These are phyloP conservation scores for Marasmius sp. DNA, from an alignment of 1,284 basidiomycete genomes.

Conservation along the genomic window DNA sequence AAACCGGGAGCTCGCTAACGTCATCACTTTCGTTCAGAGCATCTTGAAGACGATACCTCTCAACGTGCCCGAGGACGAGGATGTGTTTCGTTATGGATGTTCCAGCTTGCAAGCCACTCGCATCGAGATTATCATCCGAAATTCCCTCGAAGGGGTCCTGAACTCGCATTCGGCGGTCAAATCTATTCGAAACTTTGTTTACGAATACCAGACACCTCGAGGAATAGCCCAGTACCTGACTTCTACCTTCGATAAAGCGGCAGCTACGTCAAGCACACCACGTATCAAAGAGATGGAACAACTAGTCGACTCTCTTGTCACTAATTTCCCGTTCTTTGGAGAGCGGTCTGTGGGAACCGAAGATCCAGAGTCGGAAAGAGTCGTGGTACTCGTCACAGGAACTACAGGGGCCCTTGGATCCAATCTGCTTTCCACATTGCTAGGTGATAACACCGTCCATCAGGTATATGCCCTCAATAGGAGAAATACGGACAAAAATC, in stretches of 20 bases:
- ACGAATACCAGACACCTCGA: neutral
- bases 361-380: neutral
- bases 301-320: no score
- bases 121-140: conserved; percentile 10
- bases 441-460: conserved; percentile 15
- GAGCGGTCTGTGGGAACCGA: neutral
- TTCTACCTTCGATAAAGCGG: neutral
- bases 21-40: neutral
- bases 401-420: conserved; percentile 34
- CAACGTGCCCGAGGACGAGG: conserved; percentile 1
- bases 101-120: conserved; percentile 9
- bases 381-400: conserved; percentile 30
- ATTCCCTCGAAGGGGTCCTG: neutral
- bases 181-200: neutral
- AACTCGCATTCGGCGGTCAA: neutral
- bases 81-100: conserved; percentile 12
- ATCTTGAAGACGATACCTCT: neutral
- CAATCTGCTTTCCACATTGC: conserved; percentile 24
- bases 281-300: neutral
- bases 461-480: conserved; percentile 28
- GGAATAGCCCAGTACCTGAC: neutral
- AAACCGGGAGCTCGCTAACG: neutral
- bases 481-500: neutral
- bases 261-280: neutral
- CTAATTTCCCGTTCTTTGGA: no score